Conservation (phyloP, 306 rosid species). For the Carpinus viminea region DNA sequence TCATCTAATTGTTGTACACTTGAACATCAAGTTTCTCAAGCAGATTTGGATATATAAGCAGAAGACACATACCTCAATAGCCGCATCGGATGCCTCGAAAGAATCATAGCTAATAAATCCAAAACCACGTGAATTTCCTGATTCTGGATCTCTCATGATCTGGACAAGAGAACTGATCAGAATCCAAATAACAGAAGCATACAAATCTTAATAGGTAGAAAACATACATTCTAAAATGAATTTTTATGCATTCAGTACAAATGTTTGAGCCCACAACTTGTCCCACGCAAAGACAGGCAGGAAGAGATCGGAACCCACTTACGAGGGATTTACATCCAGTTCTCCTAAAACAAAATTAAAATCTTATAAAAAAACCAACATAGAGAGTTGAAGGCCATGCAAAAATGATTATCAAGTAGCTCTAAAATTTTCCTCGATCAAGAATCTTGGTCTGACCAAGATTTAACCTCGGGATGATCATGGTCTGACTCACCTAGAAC, state of each 20-base stretch:
- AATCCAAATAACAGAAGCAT: constrained; percentile 5
- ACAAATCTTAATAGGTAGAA: background rate
- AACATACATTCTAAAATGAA: background rate
- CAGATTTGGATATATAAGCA: background rate
- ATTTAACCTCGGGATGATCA: background rate
- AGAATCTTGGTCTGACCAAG: background rate
- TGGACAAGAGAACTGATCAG: constrained; percentile 43
- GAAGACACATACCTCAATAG: constrained; percentile 75
- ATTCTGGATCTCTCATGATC: constrained; percentile 99
- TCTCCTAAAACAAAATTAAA: constrained; percentile 15
- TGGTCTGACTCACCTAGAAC: background rate
- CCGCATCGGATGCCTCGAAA: constrained; percentile 97
- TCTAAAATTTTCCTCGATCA: background rate
- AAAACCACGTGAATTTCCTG: constrained; percentile 97
- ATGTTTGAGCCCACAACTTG: constrained; percentile 11
- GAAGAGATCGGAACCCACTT: constrained; percentile 1
- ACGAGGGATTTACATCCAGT: background rate
- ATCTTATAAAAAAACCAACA: constrained; percentile 15
- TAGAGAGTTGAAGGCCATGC: constrained; percentile 10
- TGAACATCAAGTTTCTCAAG: background rate
- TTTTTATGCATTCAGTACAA: constrained; percentile 3
- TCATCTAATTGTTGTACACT: background rate
- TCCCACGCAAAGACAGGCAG: background rate
- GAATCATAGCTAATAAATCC: constrained; percentile 98
- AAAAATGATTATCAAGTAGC: constrained; percentile 4